phyloP scores from a whole-genome alignment of 306 rosid species.

The Begonia peltatifolia region DNA sequence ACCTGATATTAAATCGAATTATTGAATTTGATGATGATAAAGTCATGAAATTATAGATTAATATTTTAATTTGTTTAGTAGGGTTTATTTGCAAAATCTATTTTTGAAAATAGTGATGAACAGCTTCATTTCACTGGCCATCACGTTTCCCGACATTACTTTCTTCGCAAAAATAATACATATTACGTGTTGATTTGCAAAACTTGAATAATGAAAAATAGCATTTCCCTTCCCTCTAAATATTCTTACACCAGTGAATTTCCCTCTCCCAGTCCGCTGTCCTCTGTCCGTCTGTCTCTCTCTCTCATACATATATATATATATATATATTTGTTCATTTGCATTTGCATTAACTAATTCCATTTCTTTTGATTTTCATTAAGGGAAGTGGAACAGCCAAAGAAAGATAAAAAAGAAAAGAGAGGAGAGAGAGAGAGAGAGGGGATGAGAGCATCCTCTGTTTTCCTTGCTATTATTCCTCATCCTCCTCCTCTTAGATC shows the following conservation, averaged over 20 bases:
- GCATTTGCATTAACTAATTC: slow-evolving; percentile 39
- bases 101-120: too few relatives aligned
- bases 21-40: too few relatives aligned
- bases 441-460: slow-evolving; percentile 73
- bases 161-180: too few relatives aligned
- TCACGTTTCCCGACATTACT: too few relatives aligned
- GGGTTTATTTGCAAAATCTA: too few relatives aligned
- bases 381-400: slow-evolving; percentile 67
- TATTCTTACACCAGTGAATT: slow-evolving; percentile 64
- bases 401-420: slow-evolving; percentile 25
- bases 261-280: slow-evolving; percentile 26
- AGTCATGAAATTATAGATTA: too few relatives aligned
- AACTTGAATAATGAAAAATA: slow-evolving; percentile 9
- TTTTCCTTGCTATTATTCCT: slow-evolving; percentile 40
- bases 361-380: slow-evolving; percentile 49
- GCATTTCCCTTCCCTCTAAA: slow-evolving; percentile 55
- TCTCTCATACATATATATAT: too few relatives aligned
- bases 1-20: too few relatives aligned
- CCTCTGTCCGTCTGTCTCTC: not conserved
- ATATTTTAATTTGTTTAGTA: too few relatives aligned
- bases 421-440: slow-evolving; percentile 21
- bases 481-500: slow-evolving; percentile 39
- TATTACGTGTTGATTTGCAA: too few relatives aligned
- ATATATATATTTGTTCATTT: slow-evolving; percentile 21
- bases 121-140: too few relatives aligned